These are phyloP conservation scores for Apocynum venetum DNA, from an alignment of 257 asterid genomes.

Conservation along the genomic window DNA sequence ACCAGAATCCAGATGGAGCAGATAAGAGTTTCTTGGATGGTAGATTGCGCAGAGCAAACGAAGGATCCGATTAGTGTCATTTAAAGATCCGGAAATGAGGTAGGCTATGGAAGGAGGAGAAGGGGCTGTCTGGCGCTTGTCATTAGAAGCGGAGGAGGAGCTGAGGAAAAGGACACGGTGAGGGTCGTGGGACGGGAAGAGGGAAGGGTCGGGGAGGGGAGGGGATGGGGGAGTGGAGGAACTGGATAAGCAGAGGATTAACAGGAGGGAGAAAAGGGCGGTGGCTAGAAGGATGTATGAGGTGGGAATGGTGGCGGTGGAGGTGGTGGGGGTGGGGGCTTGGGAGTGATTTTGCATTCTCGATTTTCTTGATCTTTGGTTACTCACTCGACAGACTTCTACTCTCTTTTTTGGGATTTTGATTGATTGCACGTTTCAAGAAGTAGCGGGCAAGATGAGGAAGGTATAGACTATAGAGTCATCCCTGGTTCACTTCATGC, in stretches of 20 bases:
- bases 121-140: slow-evolving; percentile 6
- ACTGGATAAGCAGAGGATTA: slow-evolving; percentile 46
- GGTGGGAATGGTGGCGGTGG: slow-evolving; percentile 25
- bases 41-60: slow-evolving; percentile 67
- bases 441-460: too few species aligned
- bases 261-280: slow-evolving; percentile 53
- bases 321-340: slow-evolving; percentile 18
- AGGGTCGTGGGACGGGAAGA: slow-evolving; percentile 52
- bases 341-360: slow-evolving; percentile 26
- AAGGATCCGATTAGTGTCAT: slow-evolving; percentile 53
- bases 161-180: slow-evolving; percentile 42
- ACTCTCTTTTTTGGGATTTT: too few species aligned
- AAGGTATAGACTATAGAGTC: too few species aligned
- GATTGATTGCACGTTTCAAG: too few species aligned
- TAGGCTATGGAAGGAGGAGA: slow-evolving; percentile 74
- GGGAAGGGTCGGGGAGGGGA: slow-evolving; percentile 39
- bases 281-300: slow-evolving; percentile 47
- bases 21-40: slow-evolving; percentile 73
- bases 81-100: slow-evolving; percentile 69
- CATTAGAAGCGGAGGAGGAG: slow-evolving; percentile 13
- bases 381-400: too few species aligned
- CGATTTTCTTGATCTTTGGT: background rate
- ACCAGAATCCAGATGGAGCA: slow-evolving; percentile 67
- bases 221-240: slow-evolving; percentile 30
- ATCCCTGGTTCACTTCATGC: too few species aligned